A percentile compares a stretch with the other conserved stretches of the same genome.
Conservation (phyloP, 192 early-diverging fungal species). For the Funneliformis mosseae region DNA sequence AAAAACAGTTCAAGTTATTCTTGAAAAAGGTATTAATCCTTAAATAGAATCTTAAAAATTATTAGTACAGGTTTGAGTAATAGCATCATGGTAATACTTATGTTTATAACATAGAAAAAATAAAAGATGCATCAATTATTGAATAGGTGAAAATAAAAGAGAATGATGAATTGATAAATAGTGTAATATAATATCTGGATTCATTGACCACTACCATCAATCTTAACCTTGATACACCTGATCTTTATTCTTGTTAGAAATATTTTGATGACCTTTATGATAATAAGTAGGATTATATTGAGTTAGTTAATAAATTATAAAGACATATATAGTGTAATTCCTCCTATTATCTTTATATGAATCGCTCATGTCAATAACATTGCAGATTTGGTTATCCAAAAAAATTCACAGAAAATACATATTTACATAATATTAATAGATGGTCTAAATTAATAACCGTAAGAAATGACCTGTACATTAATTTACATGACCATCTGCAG, state of each 20-base stretch:
- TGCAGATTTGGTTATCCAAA: constrained; percentile 8
- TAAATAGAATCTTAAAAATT: too few relatives aligned
- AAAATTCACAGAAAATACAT: not conserved
- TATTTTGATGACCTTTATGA: not conserved
- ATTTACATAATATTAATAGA: not conserved
- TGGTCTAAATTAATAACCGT: not conserved
- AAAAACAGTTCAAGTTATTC: too few relatives aligned
- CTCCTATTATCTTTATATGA: not conserved
- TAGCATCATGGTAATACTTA: not conserved
- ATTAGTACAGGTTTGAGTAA: not conserved
- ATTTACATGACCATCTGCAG: not conserved
- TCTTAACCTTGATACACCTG: not conserved
- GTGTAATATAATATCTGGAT: not conserved
- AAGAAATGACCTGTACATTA: too few relatives aligned
- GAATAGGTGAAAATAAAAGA: constrained; percentile 16
- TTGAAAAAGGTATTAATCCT: too few relatives aligned
- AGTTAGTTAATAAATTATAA: not conserved
- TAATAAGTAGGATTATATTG: constrained; percentile 4
- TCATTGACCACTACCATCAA: constrained; percentile 1
- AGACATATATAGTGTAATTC: not conserved
- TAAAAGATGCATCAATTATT: not conserved
- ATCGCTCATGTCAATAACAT: not conserved
- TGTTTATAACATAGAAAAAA: not conserved
- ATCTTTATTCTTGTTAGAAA: not conserved
- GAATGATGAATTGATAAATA: not conserved